Conservation (phyloP, 768 basidiomycete species). For the Auriscalpium microsporum region DNA sequence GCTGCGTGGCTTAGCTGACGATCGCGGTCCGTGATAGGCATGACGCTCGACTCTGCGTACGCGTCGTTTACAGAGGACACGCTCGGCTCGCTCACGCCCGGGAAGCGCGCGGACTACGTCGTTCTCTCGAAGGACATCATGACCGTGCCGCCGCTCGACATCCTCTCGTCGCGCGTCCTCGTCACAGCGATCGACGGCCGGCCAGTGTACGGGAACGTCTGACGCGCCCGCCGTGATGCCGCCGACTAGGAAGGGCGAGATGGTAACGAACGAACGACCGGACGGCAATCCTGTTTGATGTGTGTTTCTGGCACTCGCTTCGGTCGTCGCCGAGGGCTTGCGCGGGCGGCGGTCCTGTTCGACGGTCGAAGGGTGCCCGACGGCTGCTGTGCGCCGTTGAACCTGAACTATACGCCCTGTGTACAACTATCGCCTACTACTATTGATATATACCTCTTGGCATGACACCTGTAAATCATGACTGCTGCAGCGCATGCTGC, state of each 20-base stretch:
- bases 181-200: conserved; percentile 76
- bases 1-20: not conserved
- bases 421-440: no score
- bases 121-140: conserved; percentile 80
- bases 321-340: conserved; percentile 1
- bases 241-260: not conserved
- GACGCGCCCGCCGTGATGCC: not conserved
- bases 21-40: conserved; percentile 36
- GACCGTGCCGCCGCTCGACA: conserved; percentile 44
- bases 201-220: conserved; percentile 35
- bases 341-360: conserved; percentile 1
- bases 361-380: not conserved
- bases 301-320: conserved; percentile 1
- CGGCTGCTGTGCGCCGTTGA: no score
- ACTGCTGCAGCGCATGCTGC: no score
- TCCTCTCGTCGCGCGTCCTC: conserved; percentile 60
- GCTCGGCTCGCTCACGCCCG: conserved; percentile 69
- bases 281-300: not conserved
- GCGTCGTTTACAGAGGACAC: conserved; percentile 71
- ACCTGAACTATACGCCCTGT: no score
- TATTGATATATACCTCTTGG: no score
- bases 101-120: conserved; percentile 83
- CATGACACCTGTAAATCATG: no score
- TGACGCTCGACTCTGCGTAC: conserved; percentile 84
- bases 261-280: not conserved